Evolutionary conservation across 2,329 filamentous ascomycete genomes (phyloP), one percentile per base, ranked within the genome.

Genomic region (Cryphonectria naterciae): DNA sequence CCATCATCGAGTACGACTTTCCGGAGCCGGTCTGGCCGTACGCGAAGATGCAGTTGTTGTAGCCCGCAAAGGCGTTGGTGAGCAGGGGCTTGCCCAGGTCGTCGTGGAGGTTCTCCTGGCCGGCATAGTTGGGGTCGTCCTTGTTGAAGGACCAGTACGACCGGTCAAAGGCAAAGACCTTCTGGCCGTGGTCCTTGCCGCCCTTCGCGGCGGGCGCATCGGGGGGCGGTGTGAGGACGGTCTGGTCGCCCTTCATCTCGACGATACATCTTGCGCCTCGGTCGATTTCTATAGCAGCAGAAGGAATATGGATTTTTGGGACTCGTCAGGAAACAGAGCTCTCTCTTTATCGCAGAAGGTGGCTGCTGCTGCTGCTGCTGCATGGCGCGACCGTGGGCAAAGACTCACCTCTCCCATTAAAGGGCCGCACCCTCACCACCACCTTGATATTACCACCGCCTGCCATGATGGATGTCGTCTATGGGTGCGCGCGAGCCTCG

Each of bases 1-100:
- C 96, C 96, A 99, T 99, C 95, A 99, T 99, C 43, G 95, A 98
- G 82, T 99, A 99, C 22, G 94, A 98, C 84, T 99, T 99, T 82
- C 96, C 96, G 0, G 96, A 98, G 75, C 96, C 96, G 1, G 96
- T 99, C 84, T 99, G 96, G 25, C 96, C 96, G 79, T 99, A 99
- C 19, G 96, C 96, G 80, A 99, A 99, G 78, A 99, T 99, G 86
- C 96, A 99, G 82, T 98, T 99, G 86, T 99, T 98, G 85, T 98
- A 99, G 61, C 96, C 96, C 78, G 95, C 90, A 79, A 99, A 99
- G 25, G 96, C 96, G 88, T 99, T 99, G 84, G 99, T 95, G 75
- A 99, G 87, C 71, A 99, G 87, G 68, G 96, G 96, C 76, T 90
- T 89, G 73, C 96, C 96, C 74, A 99, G 84, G 79, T 98, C 96